Percentiles rank a stretch among this genome's conserved stretches.
phyloP scores from a whole-genome alignment of 148 eudicot species.

The Camellia granthamiana region DNA sequence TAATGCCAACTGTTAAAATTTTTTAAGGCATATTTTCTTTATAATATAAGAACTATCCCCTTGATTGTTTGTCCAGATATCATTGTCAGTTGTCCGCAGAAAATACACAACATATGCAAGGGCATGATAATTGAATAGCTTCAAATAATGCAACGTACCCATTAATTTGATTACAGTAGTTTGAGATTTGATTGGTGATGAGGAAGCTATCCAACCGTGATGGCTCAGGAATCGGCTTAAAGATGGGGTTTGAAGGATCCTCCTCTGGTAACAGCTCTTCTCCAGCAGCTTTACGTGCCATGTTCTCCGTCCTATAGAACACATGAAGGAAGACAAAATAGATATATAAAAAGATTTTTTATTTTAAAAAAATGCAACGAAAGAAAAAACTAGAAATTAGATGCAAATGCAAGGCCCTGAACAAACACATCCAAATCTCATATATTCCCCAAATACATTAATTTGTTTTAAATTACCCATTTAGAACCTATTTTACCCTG shows the following conservation, averaged over 20 bases:
- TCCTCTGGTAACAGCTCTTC: conserved; percentile 96
- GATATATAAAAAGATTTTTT: neutral
- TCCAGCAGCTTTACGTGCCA: conserved; percentile 79
- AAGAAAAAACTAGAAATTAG: neutral
- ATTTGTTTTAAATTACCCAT: neutral
- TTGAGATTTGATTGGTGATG: conserved; percentile 84
- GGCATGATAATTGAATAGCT: neutral
- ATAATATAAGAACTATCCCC: neutral
- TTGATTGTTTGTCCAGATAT: neutral
- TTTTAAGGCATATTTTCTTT: no score
- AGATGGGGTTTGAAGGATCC: conserved; percentile 78
- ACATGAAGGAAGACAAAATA: neutral
- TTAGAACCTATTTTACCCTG: neutral
- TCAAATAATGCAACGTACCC: conserved; percentile 44
- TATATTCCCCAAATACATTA: no score
- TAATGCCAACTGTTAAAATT: no score
- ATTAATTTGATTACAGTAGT: conserved; percentile 92
- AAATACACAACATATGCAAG: neutral
- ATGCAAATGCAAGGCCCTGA: neutral
- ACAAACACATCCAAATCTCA: neutral
- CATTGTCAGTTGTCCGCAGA: neutral
- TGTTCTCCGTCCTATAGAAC: conserved; percentile 62
- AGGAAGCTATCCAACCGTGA: conserved; percentile 89
- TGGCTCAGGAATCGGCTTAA: conserved; percentile 81
- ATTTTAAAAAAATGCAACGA: neutral